Evolutionary conservation across 306 rosid genomes (phyloP).

Genomic region (Medicago ruthenica): DNA sequence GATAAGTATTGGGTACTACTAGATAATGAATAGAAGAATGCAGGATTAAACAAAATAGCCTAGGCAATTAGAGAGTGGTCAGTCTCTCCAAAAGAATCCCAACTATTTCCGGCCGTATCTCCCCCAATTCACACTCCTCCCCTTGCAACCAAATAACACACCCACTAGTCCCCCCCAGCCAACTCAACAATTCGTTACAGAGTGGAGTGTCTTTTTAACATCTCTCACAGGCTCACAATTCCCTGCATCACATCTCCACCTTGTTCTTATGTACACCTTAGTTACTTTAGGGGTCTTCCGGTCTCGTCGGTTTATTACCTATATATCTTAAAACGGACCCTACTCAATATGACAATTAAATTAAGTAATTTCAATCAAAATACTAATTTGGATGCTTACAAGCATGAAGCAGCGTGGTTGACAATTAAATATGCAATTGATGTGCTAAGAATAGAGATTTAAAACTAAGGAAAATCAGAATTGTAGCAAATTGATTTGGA

Average conservation of each 20-base stretch:
- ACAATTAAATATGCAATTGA: constrained; percentile 17
- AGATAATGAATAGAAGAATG: neutral
- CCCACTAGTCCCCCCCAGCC: neutral
- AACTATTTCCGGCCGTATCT: neutral
- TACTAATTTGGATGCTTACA: constrained; percentile 14
- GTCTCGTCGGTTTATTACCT: neutral
- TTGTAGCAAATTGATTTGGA: constrained; percentile 1
- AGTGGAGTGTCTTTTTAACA: neutral
- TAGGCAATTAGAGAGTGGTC: neutral
- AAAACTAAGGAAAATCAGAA: constrained; percentile 4
- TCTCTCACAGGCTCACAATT: neutral
- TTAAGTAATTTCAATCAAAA: constrained; percentile 13
- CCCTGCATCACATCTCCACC: neutral
- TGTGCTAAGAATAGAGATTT: neutral
- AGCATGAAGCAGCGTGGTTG: constrained; percentile 7
- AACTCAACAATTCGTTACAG: neutral
- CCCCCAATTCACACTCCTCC: neutral
- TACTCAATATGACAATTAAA: neutral
- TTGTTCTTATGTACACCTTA: neutral
- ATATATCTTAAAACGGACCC: neutral
- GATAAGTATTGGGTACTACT: too few relatives aligned
- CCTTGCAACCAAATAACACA: neutral
- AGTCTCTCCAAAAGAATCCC: neutral
- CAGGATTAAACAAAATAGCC: neutral
- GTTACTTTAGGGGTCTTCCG: neutral